These are phyloP conservation scores for Hypoxylon trugodes DNA, from an alignment of 495 filamentous ascomycete species.

Conservation along the genomic window DNA sequence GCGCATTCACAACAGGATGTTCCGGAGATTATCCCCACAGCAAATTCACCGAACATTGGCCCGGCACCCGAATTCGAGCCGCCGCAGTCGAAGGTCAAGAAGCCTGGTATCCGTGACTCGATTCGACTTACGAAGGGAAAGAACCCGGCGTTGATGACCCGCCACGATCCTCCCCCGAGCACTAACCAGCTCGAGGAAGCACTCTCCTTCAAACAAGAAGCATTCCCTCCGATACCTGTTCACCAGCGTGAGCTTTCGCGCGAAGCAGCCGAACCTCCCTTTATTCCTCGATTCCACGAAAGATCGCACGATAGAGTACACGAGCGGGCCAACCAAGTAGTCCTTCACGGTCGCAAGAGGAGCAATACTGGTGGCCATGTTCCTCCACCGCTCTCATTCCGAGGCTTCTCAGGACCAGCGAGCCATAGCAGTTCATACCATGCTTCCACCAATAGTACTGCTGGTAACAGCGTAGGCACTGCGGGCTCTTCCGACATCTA, in stretches of 20 bases:
- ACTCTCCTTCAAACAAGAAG: conserved; percentile 29
- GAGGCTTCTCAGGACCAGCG: conserved; percentile 75
- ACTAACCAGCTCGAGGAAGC: conserved; percentile 35
- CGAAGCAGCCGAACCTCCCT: conserved; percentile 76
- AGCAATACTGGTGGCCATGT: conserved; percentile 81
- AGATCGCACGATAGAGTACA: conserved; percentile 52
- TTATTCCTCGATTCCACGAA: conserved; percentile 77
- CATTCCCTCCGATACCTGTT: conserved; percentile 33
- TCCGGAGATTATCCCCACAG: conserved; percentile 69
- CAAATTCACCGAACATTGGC: conserved; percentile 58
- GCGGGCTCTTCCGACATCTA: conserved; percentile 69
- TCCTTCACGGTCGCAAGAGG: conserved; percentile 77
- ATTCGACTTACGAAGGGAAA: conserved; percentile 88
- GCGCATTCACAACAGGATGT: conserved; percentile 82
- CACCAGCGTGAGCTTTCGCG: conserved; percentile 53
- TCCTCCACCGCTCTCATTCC: conserved; percentile 71
- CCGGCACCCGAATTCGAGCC: conserved; percentile 59
- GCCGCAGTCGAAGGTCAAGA: conserved; percentile 52
- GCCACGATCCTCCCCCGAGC: conserved; percentile 22
- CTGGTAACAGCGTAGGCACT: conserved; percentile 60
- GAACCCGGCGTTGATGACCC: conserved; percentile 56
- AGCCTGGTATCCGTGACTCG: conserved; percentile 84
- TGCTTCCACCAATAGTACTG: conserved; percentile 59
- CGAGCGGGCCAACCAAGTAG: conserved; percentile 52
- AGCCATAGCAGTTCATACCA: conserved; percentile 53